Base-by-base conservation (phyloP, 805 yeast species). In the Wickerhamomyces chaumierensis region DNA sequence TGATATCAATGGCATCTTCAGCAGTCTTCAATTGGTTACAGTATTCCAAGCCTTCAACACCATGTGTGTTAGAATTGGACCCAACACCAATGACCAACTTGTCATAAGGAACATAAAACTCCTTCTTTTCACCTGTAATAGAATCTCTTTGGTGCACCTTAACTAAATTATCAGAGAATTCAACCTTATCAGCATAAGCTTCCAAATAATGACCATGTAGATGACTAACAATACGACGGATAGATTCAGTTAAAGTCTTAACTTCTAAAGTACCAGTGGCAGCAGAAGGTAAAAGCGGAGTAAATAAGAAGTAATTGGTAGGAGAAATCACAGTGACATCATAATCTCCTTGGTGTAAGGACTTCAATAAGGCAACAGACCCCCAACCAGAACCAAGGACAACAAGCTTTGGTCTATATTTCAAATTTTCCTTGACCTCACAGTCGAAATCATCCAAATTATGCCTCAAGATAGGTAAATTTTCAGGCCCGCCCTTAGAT, bases 321-420 rank as follows among this genome's bases (percentile, higher is more conserved):
- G 85, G 85, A 3, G 83, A 75, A 29, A 78, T 65, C 19, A 78
- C 77, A 3, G 81, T 75, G 39, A 78, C 76, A 46, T 77, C 78
- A 53, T 76, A 78, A 46, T 71, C 73, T 33, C 70, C 69, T 18
- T 71, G 65, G 41, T 65, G 65, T 39, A 78, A 52, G 34, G 62
- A 60, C 49, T 71, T 74, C 46, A 78, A 61, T 9, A 77, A 49
- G 13, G 78, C 75, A 21, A 74, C 81, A 8, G 81, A 69, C 2
- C 81, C 85, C 85, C 85, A 78, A 35, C 85, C 85, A 31, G 78
- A 69, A 15, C 85, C 85, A 28, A 78, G 60, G 27, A 78, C 63
- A 3, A 78, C 82, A 38, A 78, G 58, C 42, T 68, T 68, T 28
- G 80, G 81, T 52, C 68, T 74, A 43, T 60, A 67, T 42, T 66